These are phyloP conservation scores for Poronia punctata DNA, from an alignment of 495 filamentous ascomycete species.

Conservation along the genomic window DNA sequence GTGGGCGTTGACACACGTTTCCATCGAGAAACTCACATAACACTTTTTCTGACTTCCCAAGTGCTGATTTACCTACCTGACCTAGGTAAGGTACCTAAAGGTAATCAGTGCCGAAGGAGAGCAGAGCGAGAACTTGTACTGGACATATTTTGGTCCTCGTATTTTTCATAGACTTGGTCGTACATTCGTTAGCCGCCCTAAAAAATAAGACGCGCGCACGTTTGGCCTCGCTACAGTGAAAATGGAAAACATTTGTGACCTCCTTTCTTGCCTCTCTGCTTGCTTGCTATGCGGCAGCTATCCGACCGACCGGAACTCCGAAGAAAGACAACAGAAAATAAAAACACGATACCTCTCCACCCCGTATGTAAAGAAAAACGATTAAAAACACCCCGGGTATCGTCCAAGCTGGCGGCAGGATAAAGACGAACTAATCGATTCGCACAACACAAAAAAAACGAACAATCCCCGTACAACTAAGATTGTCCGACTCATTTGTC, in stretches of 20 bases:
- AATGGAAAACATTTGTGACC: conserved; percentile 4
- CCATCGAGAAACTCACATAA: conserved; percentile 12
- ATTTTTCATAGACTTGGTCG: conserved; percentile 9
- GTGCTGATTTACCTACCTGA: conserved; percentile 6
- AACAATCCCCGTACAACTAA: no score
- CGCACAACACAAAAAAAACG: no score
- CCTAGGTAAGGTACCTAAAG: no score
- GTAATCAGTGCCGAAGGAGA: no score
- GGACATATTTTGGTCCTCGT: background rate
- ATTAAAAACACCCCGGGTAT: conserved; percentile 4
- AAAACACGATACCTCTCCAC: background rate
- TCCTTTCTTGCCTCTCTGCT: no score
- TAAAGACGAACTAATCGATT: no score
- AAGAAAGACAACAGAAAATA: no score
- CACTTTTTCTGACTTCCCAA: conserved; percentile 5
- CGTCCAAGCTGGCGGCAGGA: no score
- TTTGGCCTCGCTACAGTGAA: conserved; percentile 1
- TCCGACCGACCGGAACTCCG: conserved; percentile 1
- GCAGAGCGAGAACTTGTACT: conserved; percentile 1
- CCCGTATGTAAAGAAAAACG: conserved; percentile 7
- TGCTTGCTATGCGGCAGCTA: conserved; percentile 6
- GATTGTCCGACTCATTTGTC: background rate
- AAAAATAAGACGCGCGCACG: conserved; percentile 13
- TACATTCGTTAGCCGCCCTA: conserved; percentile 19
- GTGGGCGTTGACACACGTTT: conserved; percentile 42